Evolutionary conservation across 495 filamentous ascomycete species (phyloP).

Genomic region (Aspergillus incahuasiensis): DNA sequence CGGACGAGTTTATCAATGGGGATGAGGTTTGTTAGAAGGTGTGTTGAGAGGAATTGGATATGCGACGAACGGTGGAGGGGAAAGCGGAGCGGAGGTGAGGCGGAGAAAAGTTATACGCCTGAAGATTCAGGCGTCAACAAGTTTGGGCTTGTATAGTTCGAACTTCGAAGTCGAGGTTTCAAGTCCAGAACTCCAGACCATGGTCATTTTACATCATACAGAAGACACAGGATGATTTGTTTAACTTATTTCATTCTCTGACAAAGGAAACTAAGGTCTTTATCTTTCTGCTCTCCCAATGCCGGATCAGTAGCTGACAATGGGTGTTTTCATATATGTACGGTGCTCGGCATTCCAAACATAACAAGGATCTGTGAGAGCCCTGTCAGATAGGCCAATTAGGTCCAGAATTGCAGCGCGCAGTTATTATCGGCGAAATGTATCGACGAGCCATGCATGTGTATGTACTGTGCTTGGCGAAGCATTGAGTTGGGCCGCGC

Average conservation of each 20-base stretch:
- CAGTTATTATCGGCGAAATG: constrained; percentile 16
- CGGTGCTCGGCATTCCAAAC: constrained; percentile 31
- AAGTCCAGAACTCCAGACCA: too few relatives aligned
- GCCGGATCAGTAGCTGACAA: constrained; percentile 22
- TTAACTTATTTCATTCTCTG: constrained; percentile 17
- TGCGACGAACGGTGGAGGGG: background rate
- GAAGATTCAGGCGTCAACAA: constrained; percentile 2
- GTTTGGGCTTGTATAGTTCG: background rate
- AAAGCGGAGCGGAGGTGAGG: constrained; percentile 19
- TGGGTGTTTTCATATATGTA: constrained; percentile 31
- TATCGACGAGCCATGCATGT: constrained; percentile 19
- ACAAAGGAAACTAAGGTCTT: constrained; percentile 34
- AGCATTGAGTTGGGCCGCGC: constrained; percentile 12
- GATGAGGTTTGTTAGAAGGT: background rate
- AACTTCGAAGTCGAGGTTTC: too few relatives aligned
- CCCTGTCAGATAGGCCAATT: constrained; percentile 3
- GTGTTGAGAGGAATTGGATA: constrained; percentile 2
- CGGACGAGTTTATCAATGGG: background rate
- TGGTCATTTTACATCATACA: too few relatives aligned
- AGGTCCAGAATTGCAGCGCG: constrained; percentile 12
- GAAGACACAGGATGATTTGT: background rate
- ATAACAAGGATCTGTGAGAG: constrained; percentile 4
- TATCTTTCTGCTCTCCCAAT: constrained; percentile 27
- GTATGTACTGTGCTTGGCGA: constrained; percentile 32
- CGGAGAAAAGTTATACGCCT: constrained; percentile 8